phyloP scores from a whole-genome alignment of 2,329 filamentous ascomycete genomes.

The Thelonectria blattea region DNA sequence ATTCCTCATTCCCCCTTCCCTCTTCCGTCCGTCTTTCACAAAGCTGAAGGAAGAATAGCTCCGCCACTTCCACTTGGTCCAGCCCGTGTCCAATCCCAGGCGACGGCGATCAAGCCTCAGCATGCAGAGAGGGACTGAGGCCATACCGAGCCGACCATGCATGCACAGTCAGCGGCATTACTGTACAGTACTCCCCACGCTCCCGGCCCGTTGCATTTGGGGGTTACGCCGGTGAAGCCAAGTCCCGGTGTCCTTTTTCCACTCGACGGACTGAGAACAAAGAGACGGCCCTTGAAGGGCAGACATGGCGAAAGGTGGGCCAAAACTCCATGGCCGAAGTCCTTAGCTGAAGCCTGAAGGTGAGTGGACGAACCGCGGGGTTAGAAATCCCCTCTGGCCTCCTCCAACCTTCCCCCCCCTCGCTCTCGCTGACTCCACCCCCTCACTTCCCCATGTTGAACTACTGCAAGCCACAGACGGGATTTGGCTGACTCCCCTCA shows the following conservation, averaged over 20 bases:
- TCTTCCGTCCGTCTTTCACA: background rate
- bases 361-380: conserved; percentile 16
- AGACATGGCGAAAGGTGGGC: background rate
- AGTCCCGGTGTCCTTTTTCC: no score
- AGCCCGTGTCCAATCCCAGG: conserved; percentile 10
- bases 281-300: background rate
- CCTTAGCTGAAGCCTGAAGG: background rate
- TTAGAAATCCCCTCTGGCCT: conserved; percentile 12
- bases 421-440: conserved; percentile 15
- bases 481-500: conserved; percentile 23
- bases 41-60: conserved; percentile 1
- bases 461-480: conserved; percentile 37
- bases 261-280: no score
- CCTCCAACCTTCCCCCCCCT: background rate
- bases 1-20: conserved; percentile 4
- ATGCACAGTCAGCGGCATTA: conserved; percentile 1
- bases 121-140: conserved; percentile 1
- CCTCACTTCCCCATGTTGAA: conserved; percentile 36
- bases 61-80: conserved; percentile 2
- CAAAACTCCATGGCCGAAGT: no score
- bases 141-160: conserved; percentile 7
- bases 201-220: background rate
- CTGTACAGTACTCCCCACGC: conserved; percentile 14
- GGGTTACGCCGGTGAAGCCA: no score
- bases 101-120: conserved; percentile 3